Evolutionary conservation across 768 basidiomycete genomes (phyloP).

Genomic region (Suillus discolor): DNA sequence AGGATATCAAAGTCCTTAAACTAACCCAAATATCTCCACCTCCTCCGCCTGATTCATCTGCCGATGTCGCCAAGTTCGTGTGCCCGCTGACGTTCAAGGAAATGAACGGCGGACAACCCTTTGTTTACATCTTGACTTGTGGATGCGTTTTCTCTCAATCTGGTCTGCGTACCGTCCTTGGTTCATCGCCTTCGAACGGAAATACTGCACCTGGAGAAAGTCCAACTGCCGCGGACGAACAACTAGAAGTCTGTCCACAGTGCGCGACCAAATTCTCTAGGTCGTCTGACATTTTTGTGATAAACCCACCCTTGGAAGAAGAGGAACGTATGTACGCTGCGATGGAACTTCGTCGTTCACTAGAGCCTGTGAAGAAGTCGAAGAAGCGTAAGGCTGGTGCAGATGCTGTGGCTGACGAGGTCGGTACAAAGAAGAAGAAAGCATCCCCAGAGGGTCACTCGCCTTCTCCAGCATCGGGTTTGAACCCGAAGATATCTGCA

Average conservation of each 20-base stretch:
- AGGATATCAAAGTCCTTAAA: constrained; percentile 87
- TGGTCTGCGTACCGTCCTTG: constrained; percentile 63
- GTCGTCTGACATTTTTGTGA: constrained; percentile 51
- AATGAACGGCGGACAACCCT: constrained; percentile 90
- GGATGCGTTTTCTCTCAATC: constrained; percentile 92
- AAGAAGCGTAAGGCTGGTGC: constrained; percentile 65
- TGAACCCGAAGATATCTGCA: constrained; percentile 53
- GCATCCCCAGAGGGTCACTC: constrained; percentile 13
- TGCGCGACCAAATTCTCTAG: constrained; percentile 72
- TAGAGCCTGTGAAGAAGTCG: constrained; percentile 52
- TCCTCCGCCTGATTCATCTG: constrained; percentile 34
- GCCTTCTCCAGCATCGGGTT: constrained; percentile 30
- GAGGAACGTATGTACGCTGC: constrained; percentile 55
- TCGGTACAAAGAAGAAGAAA: constrained; percentile 47
- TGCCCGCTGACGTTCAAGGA: constrained; percentile 93
- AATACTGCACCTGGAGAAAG: too few species aligned
- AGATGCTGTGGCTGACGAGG: constrained; percentile 26
- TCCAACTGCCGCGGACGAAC: constrained; percentile 29
- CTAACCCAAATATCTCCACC: constrained; percentile 75
- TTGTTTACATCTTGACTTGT: constrained; percentile 83
- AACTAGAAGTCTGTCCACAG: constrained; percentile 72
- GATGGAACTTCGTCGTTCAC: constrained; percentile 61
- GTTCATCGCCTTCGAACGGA: constrained; percentile 30
- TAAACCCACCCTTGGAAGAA: constrained; percentile 77
- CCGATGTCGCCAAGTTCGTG: constrained; percentile 71